These are phyloP conservation scores for Neltuma alba DNA, from an alignment of 306 rosid species.

Conservation along the genomic window DNA sequence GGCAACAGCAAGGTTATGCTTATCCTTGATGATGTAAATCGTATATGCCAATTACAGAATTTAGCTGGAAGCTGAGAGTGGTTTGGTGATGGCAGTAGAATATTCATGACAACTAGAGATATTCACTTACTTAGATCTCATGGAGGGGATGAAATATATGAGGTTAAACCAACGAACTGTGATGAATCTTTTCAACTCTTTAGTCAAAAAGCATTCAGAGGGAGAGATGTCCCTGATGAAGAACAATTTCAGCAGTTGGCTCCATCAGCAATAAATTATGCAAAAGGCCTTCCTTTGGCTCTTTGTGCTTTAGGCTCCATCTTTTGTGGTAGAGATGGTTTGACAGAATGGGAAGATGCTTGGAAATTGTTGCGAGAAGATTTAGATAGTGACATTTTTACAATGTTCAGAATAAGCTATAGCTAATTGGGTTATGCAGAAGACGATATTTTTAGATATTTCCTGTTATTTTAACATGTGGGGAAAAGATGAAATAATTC, in stretches of 20 bases:
- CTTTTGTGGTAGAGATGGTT: background rate
- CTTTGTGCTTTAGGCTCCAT: background rate
- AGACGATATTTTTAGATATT: background rate
- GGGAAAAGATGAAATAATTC: background rate
- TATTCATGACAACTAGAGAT: background rate
- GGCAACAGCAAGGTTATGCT: background rate
- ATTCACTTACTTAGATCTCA: background rate
- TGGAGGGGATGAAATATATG: background rate
- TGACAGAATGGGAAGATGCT: background rate
- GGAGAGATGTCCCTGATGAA: no score
- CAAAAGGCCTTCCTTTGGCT: slow-evolving; percentile 1
- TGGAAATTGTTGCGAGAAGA: background rate
- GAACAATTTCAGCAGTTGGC: no score
- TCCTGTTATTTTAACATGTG: background rate
- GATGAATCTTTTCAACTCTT: background rate
- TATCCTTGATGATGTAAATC: background rate
- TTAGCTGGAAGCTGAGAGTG: background rate
- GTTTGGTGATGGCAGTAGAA: background rate
- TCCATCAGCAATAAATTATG: background rate
- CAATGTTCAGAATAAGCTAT: background rate
- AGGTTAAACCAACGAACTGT: background rate
- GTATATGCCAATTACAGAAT: background rate
- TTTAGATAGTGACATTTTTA: background rate
- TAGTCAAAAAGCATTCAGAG: background rate
- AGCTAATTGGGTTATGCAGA: background rate